Conservation (phyloP, 345 rosid genomes). For the Raphanus raphanistrum region DNA sequence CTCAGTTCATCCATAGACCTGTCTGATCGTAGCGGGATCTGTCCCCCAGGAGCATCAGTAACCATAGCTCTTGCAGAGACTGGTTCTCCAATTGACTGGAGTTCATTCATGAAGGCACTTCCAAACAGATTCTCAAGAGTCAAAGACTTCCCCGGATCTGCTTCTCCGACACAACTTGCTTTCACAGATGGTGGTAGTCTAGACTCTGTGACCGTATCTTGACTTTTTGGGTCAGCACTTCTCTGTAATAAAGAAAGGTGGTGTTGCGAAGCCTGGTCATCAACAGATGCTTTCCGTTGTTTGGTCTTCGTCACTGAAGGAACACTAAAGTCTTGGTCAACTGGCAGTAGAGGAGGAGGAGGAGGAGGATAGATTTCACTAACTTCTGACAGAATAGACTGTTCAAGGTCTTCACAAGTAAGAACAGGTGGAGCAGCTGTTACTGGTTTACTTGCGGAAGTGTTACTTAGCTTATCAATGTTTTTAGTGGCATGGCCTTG, state of each 20-base stretch:
- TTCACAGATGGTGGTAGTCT: conserved; percentile 33
- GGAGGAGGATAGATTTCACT: conserved; percentile 45
- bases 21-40: conserved; percentile 41
- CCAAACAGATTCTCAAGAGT: conserved; percentile 97
- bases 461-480: conserved; percentile 34
- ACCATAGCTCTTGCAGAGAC: conserved; percentile 46
- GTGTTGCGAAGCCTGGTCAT: conserved; percentile 78
- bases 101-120: conserved; percentile 89
- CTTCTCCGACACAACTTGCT: conserved; percentile 34
- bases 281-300: conserved; percentile 47
- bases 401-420: conserved; percentile 99
- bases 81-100: conserved; percentile 74
- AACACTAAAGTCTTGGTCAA: conserved; percentile 41
- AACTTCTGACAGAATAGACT: conserved; percentile 76
- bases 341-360: conserved; percentile 36
- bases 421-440: conserved; percentile 64
- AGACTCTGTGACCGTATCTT: conserved; percentile 40
- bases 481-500: conserved; percentile 46
- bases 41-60: conserved; percentile 47
- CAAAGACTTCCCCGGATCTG: conserved; percentile 53
- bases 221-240: conserved; percentile 43
- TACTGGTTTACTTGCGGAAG: conserved; percentile 34
- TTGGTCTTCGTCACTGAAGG: conserved; percentile 40
- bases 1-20: conserved; percentile 37
- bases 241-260: conserved; percentile 83